Evolutionary conservation across 306 rosid species (phyloP).

Genomic region (Senna siamea): DNA sequence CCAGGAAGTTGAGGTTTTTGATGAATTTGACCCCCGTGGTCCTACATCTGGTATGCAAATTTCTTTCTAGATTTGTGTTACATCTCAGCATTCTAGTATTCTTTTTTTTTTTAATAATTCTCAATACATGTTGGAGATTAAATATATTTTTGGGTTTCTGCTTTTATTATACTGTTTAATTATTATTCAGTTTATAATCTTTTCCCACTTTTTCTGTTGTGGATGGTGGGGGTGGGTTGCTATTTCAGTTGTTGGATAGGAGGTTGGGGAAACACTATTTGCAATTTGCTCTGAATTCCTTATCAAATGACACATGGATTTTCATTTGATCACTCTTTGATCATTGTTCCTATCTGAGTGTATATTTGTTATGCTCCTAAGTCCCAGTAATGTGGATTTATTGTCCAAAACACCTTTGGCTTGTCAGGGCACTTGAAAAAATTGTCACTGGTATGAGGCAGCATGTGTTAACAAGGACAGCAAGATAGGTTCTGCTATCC

Average conservation of each 20-base stretch:
- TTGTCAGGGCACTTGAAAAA: slow-evolving; percentile 5
- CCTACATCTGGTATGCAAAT: slow-evolving; percentile 58
- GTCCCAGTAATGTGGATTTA: slow-evolving; percentile 8
- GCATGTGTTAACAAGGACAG: slow-evolving; percentile 8
- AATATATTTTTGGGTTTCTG: neutral
- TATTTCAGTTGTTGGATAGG: no score
- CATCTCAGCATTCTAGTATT: slow-evolving; percentile 7
- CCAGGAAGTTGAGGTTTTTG: slow-evolving; percentile 58
- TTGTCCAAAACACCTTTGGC: slow-evolving; percentile 18
- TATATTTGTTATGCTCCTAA: neutral
- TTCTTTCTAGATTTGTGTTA: slow-evolving; percentile 25
- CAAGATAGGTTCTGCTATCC: slow-evolving; percentile 23
- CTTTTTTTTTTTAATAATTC: slow-evolving; percentile 8
- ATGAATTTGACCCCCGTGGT: slow-evolving; percentile 97
- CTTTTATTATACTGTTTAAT: slow-evolving; percentile 13
- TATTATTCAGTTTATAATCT: neutral
- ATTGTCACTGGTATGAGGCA: slow-evolving; percentile 3
- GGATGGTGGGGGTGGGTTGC: slow-evolving; percentile 14
- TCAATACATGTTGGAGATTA: neutral
- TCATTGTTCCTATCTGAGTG: neutral
- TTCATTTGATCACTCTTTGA: neutral
- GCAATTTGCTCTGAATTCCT: slow-evolving; percentile 9
- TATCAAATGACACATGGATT: neutral
- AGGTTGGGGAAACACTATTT: neutral
- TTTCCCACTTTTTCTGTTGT: neutral